phyloP scores from a whole-genome alignment of 306 rosid genomes.

The Corylus heterophylla region DNA sequence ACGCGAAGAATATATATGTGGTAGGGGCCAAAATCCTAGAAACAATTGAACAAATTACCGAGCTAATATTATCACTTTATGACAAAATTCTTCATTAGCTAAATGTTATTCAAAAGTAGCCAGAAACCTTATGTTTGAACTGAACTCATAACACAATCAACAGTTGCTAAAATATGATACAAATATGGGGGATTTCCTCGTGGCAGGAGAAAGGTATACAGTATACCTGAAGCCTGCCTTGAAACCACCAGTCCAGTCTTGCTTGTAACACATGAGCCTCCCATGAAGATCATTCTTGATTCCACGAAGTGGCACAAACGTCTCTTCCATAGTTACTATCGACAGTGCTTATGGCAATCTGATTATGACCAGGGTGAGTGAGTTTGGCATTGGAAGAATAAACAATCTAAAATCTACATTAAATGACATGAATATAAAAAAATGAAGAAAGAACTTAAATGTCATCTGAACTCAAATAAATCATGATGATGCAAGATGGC shows the following conservation, averaged over 20 bases:
- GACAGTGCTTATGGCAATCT: constrained; percentile 23
- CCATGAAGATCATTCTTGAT: constrained; percentile 59
- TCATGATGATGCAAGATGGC: neutral
- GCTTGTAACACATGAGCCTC: constrained; percentile 67
- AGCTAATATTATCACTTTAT: neutral
- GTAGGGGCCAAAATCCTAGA: constrained; percentile 80
- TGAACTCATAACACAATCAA: constrained; percentile 13
- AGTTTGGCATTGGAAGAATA: constrained; percentile 1
- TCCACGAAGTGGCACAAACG: constrained; percentile 70
- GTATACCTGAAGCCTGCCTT: constrained; percentile 61
- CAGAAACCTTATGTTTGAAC: neutral
- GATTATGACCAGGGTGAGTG: constrained; percentile 14
- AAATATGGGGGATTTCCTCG: constrained; percentile 3
- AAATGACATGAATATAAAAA: neutral
- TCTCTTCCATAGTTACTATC: constrained; percentile 58
- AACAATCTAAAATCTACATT: neutral
- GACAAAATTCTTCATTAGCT: constrained; percentile 18
- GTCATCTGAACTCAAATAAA: neutral
- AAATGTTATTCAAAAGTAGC: neutral
- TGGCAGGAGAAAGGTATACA: constrained; percentile 31
- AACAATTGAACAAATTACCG: constrained; percentile 16
- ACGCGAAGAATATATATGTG: constrained; percentile 74
- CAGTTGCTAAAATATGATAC: neutral
- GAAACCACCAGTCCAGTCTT: constrained; percentile 73
- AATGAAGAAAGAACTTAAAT: neutral